phyloP scores from a whole-genome alignment of 176 grass and related monocot genomes.

The Carex scoparia region DNA sequence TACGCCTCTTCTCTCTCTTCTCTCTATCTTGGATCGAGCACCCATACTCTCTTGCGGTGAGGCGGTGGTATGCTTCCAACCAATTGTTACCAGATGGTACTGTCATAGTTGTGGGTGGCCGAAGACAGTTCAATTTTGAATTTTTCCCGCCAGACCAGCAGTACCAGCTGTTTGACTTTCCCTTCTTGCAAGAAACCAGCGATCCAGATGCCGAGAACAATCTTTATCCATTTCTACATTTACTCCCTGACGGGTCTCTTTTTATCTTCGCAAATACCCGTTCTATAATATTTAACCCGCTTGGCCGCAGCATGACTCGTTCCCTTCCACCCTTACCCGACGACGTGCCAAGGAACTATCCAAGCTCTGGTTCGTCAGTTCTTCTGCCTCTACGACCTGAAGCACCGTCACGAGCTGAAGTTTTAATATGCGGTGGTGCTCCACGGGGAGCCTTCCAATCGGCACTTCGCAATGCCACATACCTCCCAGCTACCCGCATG shows the following conservation, averaged over 20 bases:
- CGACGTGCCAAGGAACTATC: slow-evolving; percentile 60
- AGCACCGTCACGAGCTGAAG: slow-evolving; percentile 33
- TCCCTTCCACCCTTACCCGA: slow-evolving; percentile 36
- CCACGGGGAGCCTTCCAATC: slow-evolving; percentile 47
- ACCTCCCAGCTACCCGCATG: slow-evolving; percentile 38
- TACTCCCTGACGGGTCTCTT: slow-evolving; percentile 65
- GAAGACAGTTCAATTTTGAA: slow-evolving; percentile 76
- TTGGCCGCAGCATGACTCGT: slow-evolving; percentile 29
- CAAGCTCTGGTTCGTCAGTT: slow-evolving; percentile 54
- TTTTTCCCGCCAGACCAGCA: slow-evolving; percentile 36
- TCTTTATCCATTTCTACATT: slow-evolving; percentile 90
- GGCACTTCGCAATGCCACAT: slow-evolving; percentile 46
- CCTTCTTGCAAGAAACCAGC: slow-evolving; percentile 65
- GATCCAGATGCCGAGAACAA: slow-evolving; percentile 68
- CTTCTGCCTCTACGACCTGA: slow-evolving; percentile 52
- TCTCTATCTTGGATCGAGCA: slow-evolving; percentile 52
- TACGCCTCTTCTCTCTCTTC: slow-evolving; percentile 58
- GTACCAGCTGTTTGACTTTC: slow-evolving; percentile 38
- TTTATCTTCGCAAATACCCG: slow-evolving; percentile 83
- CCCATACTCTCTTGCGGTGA: slow-evolving; percentile 29
- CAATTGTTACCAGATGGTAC: slow-evolving; percentile 55
- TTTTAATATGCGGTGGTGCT: slow-evolving; percentile 65
- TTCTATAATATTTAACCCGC: slow-evolving; percentile 50
- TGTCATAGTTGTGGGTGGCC: slow-evolving; percentile 61
- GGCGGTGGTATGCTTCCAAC: slow-evolving; percentile 69